Evolutionary conservation across 192 early-diverging fungal genomes (phyloP).

Genomic region (Rhizoclosmatium globosum): DNA sequence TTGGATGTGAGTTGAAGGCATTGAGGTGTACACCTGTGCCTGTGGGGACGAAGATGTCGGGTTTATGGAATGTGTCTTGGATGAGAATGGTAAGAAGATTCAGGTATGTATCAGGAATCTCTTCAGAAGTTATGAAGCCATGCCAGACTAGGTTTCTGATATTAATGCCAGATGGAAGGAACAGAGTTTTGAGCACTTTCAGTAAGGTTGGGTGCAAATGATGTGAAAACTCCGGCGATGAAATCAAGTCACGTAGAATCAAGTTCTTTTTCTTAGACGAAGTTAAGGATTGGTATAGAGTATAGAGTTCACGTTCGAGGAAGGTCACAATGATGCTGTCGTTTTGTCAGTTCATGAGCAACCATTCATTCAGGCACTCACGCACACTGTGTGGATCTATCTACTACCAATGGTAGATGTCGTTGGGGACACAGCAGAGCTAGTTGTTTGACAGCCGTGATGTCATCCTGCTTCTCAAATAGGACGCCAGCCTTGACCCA

Average conservation of each 20-base stretch:
- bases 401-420: not conserved
- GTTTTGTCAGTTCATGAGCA: not conserved
- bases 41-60: not conserved
- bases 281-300: not conserved
- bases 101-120: not conserved
- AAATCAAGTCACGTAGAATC: slow-evolving; percentile 26
- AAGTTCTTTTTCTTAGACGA: not conserved
- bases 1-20: slow-evolving; percentile 1
- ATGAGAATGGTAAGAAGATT: not conserved
- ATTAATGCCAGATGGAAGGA: slow-evolving; percentile 19
- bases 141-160: slow-evolving; percentile 29
- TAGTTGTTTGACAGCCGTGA: not conserved
- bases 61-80: not conserved
- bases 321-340: not conserved
- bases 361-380: not conserved
- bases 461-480: not conserved
- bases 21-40: not conserved
- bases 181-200: not conserved
- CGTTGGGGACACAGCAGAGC: not conserved
- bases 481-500: not conserved
- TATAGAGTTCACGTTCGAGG: slow-evolving; percentile 18
- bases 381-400: not conserved
- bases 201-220: not conserved
- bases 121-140: slow-evolving; percentile 10
- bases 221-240: not conserved